phyloP scores from a whole-genome alignment of 2,329 filamentous ascomycete species.

The Colletotrichum zoysiae region DNA sequence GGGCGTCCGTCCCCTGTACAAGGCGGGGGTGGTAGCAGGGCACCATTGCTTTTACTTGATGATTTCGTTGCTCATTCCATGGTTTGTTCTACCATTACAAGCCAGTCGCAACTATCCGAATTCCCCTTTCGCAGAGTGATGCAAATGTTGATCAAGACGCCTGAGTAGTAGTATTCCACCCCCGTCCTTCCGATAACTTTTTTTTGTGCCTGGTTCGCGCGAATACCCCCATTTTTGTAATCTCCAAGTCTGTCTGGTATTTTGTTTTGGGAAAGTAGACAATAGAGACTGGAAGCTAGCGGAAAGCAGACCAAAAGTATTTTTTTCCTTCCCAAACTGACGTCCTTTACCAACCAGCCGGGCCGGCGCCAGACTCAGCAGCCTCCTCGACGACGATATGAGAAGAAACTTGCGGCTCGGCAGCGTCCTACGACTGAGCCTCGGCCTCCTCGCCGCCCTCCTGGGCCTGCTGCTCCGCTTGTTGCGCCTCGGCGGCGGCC shows the following conservation, averaged over 20 bases:
- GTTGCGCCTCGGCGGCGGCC: slow-evolving; percentile 73
- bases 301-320: slow-evolving; percentile 11
- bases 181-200: slow-evolving; percentile 36
- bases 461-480: slow-evolving; percentile 63
- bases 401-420: slow-evolving; percentile 41
- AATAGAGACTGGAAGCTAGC: slow-evolving; percentile 27
- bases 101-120: slow-evolving; percentile 44
- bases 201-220: slow-evolving; percentile 32
- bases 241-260: slow-evolving; percentile 32
- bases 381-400: slow-evolving; percentile 9
- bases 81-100: slow-evolving; percentile 44
- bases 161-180: slow-evolving; percentile 44
- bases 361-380: slow-evolving; percentile 23
- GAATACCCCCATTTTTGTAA: slow-evolving; percentile 23
- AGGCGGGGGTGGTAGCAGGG: not conserved
- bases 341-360: not conserved
- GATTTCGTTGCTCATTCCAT: slow-evolving; percentile 44
- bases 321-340: slow-evolving; percentile 2
- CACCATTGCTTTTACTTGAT: slow-evolving; percentile 29
- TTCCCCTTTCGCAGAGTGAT: slow-evolving; percentile 44
- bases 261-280: slow-evolving; percentile 25
- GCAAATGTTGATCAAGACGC: slow-evolving; percentile 46
- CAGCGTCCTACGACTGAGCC: slow-evolving; percentile 59
- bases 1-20: not conserved
- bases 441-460: slow-evolving; percentile 69